Evolutionary conservation across 768 basidiomycete species (phyloP), one percentile per base, ranked within the genome.

Genomic region (Naganishia kalamii): DNA sequence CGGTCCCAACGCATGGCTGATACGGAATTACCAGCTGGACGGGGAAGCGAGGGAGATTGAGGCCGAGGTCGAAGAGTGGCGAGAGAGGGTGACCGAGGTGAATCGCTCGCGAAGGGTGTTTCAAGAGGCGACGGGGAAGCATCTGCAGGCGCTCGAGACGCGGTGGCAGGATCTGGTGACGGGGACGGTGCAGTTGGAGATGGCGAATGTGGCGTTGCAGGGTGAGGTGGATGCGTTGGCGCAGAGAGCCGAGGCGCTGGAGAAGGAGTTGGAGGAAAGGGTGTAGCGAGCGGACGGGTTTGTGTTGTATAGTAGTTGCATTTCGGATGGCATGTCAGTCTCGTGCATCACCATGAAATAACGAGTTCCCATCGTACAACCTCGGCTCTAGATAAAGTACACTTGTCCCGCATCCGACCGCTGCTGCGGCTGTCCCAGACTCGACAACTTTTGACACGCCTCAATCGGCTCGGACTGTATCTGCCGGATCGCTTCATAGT

Each of bases 111-210:
- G 93, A 60, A 91, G 93, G 81, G 90, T 92, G 76, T 80, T 49
- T 13, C 74, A 97, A 88, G 89, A 88, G 48, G 84, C 82, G 10
- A 80, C 87, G 21, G 92, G 92, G 60, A 82, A 84, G 57, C 89
- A 92, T 71, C 80, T 98, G 65, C 88, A 85, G 30, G 80, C 85
- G 10, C 80, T 96, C 65, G 92, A 97, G 79, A 88, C 85, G 40
- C 83, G 87, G 68, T 98, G 93, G 93, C 93, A 90, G 23, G 90
- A 92, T 78, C 81, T 97, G 50, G 87, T 98, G 63, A 92, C 90
- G 61, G 88, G 79, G 60, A 88, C 93, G 48, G 80, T 97, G 65
- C 93, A 97, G 79, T 88, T 96, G 69, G 93, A 96, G 82, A 86
- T 98, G 85, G 94, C 92, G 19, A 93, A 92, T 75, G 83, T 87